Percentiles rank a stretch among this genome's conserved stretches.
phyloP scores from a whole-genome alignment of 2,329 filamentous ascomycete species.

The Leptographium galeiforme region DNA sequence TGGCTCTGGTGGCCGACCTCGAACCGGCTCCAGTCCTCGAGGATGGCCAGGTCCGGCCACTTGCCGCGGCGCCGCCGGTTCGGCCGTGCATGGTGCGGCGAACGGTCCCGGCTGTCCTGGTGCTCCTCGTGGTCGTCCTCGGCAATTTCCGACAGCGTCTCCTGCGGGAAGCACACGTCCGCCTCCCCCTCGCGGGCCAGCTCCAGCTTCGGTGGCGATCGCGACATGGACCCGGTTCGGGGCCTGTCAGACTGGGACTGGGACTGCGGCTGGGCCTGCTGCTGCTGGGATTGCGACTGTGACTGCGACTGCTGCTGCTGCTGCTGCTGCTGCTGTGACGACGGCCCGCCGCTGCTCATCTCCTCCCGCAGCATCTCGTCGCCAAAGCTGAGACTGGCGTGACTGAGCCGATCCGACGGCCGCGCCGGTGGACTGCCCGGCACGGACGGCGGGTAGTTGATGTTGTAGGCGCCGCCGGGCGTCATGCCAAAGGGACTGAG shows the following conservation, averaged over 20 bases:
- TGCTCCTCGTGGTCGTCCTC: slow-evolving; percentile 54
- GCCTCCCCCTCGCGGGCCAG: slow-evolving; percentile 37
- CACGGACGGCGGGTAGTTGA: slow-evolving; percentile 57
- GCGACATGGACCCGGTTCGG: slow-evolving; percentile 17
- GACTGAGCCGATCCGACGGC: slow-evolving; percentile 32
- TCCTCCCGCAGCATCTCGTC: slow-evolving; percentile 61
- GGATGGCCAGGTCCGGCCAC: slow-evolving; percentile 73
- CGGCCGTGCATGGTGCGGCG: slow-evolving; percentile 12
- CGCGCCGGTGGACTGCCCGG: slow-evolving; percentile 46
- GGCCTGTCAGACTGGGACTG: not conserved
- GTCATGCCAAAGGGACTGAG: slow-evolving; percentile 14
- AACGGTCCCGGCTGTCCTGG: slow-evolving; percentile 5
- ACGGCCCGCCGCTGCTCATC: slow-evolving; percentile 18
- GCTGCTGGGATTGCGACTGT: not conserved
- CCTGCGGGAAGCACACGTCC: slow-evolving; percentile 85
- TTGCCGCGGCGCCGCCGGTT: slow-evolving; percentile 46
- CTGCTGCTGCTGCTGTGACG: slow-evolving; percentile 1
- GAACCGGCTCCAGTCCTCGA: slow-evolving; percentile 81
- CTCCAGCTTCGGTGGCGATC: slow-evolving; percentile 30
- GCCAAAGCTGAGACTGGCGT: slow-evolving; percentile 48
- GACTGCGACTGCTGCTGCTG: slow-evolving; percentile 6
- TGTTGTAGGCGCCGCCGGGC: slow-evolving; percentile 29
- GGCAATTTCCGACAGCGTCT: slow-evolving; percentile 64
- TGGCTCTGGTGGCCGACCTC: slow-evolving; percentile 83
- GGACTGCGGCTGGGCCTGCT: slow-evolving; percentile 2